A percentile compares a stretch with the other conserved stretches of the same genome.
phyloP scores from a whole-genome alignment of 495 filamentous ascomycete species.

The Clavariopsis aquatica region DNA sequence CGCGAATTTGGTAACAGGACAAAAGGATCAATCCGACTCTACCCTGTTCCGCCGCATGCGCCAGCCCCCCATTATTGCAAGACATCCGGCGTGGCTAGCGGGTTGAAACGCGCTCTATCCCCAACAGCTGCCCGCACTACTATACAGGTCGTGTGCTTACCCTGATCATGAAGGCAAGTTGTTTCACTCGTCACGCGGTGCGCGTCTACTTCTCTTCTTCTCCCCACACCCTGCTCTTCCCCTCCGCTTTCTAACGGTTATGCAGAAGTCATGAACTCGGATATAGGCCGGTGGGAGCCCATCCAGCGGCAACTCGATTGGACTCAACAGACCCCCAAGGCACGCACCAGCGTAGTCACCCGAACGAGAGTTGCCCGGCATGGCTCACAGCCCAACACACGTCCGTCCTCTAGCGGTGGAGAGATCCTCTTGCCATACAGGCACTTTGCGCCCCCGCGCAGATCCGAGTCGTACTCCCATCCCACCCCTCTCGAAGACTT shows the following conservation, averaged over 20 bases:
- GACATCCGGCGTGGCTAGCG: background rate
- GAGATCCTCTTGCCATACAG: constrained; percentile 23
- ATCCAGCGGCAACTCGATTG: constrained; percentile 27
- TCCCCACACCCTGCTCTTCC: background rate
- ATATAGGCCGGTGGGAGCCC: constrained; percentile 35
- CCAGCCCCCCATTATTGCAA: background rate
- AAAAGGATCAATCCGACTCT: background rate
- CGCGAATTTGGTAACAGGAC: background rate
- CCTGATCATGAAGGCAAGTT: constrained; percentile 36
- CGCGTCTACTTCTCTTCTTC: background rate
- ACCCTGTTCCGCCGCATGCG: background rate
- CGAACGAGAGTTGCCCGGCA: constrained; percentile 32
- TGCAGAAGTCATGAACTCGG: constrained; percentile 39
- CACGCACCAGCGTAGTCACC: constrained; percentile 33
- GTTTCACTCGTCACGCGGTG: constrained; percentile 29
- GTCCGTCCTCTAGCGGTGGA: constrained; percentile 34
- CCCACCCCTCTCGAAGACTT: constrained; percentile 35
- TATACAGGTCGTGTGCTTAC: constrained; percentile 5
- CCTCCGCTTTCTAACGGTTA: constrained; percentile 31
- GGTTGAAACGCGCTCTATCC: constrained; percentile 4
- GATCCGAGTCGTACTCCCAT: constrained; percentile 37
- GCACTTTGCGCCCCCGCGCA: constrained; percentile 14
- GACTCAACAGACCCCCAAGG: constrained; percentile 13
- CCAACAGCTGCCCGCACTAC: background rate
- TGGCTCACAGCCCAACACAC: constrained; percentile 22